Evolutionary conservation across 2,329 filamentous ascomycete species (phyloP).

Genomic region (Ascochyta koolunga): DNA sequence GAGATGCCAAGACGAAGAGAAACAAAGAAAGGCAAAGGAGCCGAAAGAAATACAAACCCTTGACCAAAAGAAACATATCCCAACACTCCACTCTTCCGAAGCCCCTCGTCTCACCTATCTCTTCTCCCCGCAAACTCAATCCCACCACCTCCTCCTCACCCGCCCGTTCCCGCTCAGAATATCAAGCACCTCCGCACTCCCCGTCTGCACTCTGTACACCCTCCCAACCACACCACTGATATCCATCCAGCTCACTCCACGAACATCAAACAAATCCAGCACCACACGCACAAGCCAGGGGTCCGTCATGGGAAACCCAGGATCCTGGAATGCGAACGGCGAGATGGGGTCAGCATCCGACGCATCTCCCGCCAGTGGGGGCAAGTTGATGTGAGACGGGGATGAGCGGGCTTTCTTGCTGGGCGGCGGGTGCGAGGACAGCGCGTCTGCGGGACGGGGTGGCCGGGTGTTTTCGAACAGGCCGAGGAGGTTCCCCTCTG

Average conservation of each 20-base stretch:
- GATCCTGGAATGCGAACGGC: conserved; percentile 40
- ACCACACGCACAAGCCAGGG: conserved; percentile 47
- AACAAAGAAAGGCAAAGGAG: neutral
- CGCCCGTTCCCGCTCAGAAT: conserved; percentile 47
- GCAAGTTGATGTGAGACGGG: neutral
- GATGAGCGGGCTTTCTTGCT: neutral
- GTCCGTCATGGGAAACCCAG: conserved; percentile 35
- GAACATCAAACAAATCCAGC: conserved; percentile 44
- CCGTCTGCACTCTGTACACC: conserved; percentile 42
- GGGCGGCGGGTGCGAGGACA: conserved; percentile 1
- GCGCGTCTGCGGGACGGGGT: conserved; percentile 2
- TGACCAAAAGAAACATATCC: too few relatives aligned
- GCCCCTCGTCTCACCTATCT: neutral
- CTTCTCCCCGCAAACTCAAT: conserved; percentile 24
- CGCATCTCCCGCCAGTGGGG: neutral
- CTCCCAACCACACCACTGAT: conserved; percentile 44
- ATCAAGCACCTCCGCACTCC: conserved; percentile 43
- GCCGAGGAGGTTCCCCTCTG: conserved; percentile 9
- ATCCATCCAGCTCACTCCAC: conserved; percentile 46
- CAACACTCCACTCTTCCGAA: neutral
- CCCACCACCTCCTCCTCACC: conserved; percentile 44
- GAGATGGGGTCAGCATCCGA: conserved; percentile 14
- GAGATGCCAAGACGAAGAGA: too few relatives aligned
- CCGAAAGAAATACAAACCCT: neutral
- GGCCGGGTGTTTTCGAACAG: neutral